Evolutionary conservation across 2,329 filamentous ascomycete genomes (phyloP).

Genomic region (Neurospora crassa): DNA sequence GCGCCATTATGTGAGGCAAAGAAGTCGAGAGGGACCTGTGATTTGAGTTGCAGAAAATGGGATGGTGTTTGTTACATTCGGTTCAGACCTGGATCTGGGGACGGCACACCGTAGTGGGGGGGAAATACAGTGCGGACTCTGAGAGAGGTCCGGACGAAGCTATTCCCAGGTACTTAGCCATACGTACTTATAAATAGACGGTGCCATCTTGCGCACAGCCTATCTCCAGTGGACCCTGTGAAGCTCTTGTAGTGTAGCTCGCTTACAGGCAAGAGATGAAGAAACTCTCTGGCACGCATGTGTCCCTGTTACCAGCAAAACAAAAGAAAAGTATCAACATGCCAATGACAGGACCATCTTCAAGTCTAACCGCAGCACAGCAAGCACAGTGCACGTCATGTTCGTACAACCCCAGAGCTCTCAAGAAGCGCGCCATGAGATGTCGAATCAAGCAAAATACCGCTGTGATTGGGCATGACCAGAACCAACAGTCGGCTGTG

Average conservation of each 20-base stretch:
- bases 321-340: background rate
- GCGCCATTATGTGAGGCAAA: background rate
- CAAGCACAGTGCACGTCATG: background rate
- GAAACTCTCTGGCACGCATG: background rate
- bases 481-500: background rate
- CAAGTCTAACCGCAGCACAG: background rate
- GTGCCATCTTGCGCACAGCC: background rate
- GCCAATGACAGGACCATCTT: background rate
- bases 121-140: background rate
- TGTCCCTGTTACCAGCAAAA: background rate
- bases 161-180: background rate
- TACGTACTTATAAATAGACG: background rate
- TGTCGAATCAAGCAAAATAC: background rate
- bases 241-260: background rate
- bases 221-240: background rate
- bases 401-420: background rate
- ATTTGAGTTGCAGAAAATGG: background rate
- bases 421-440: background rate
- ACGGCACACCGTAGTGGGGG: background rate
- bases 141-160: background rate
- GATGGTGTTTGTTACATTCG: too few species aligned
- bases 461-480: background rate
- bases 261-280: background rate
- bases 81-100: background rate
- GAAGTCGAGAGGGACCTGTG: background rate